Base-by-base conservation (phyloP, 495 filamentous ascomycete species). In the Xylaria venustula region DNA sequence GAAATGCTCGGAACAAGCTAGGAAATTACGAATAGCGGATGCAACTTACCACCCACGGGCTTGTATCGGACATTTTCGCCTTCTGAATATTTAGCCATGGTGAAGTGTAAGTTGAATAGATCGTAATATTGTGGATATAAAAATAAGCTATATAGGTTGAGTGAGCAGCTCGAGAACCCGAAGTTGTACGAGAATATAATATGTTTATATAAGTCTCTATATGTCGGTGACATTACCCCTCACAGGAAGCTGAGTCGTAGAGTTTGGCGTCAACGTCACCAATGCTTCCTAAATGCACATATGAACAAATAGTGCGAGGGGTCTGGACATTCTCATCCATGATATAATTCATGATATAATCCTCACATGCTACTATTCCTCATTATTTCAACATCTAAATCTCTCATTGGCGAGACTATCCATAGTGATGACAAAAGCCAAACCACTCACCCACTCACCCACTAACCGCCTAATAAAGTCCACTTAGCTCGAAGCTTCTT, bases 51-150 rank as follows among this genome's bases (percentile, higher is more conserved):
- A 48, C 74, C 74, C 32, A 77, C 71, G 30, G 75, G 74, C 72
- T 77, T 75, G 65, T 77, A 77, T 37, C 75, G 73, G 25, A 77
- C 75, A 28, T 62, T 47, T 19, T 77, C 61, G 25, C 75, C 75
- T 8, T n/a, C 42, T 23, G 53, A 60, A 63, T 68, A 72, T 37
- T 62, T 64, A 58, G 54, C 61, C 61, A 64, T 64, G 19, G 8
- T 60, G 0, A 37, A 19, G 17, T 14, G 23, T 54, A 42, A 19
- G 8, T 25, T 60, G 47, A 32, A 36, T 14, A 44, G 22, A 14
- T 6, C 37, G 9, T 6, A 34, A 11, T 12, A 17, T 46, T 22
- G 26, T 6, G 41, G 8, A 37, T n/a, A 14, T 6, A 11, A 42
- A 11, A 17, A 42, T 7, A 12, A 42, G 26, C 26, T 42, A 23